phyloP scores from a whole-genome alignment of 345 rosid species.

The Toxicodendron radicans region DNA sequence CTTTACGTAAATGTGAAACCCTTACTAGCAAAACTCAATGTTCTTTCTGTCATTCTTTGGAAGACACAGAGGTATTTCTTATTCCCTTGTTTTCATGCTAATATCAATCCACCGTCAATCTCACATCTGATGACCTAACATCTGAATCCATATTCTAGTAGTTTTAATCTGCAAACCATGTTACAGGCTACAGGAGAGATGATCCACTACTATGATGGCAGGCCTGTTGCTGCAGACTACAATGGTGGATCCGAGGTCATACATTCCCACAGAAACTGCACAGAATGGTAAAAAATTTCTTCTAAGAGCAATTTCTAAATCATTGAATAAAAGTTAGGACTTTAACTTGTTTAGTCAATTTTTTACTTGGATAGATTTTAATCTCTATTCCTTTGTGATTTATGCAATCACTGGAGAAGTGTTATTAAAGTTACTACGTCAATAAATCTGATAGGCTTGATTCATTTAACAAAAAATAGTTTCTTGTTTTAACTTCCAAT shows the following conservation, averaged over 20 bases:
- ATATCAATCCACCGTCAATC: background rate
- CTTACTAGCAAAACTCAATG: conserved; percentile 36
- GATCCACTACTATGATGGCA: conserved; percentile 66
- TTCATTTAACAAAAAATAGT: background rate
- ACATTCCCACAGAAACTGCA: conserved; percentile 79
- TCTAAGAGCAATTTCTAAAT: background rate
- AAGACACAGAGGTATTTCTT: conserved; percentile 62
- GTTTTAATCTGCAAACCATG: conserved; percentile 20
- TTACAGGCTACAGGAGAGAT: conserved; percentile 85
- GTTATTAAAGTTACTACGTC: background rate
- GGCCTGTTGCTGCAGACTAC: conserved; percentile 58
- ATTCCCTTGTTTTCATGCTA: conserved; percentile 12
- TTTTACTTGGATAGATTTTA: background rate
- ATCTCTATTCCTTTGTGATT: too few relatives aligned
- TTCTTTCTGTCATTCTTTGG: conserved; percentile 77
- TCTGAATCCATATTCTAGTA: background rate
- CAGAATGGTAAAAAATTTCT: conserved; percentile 68
- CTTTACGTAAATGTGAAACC: conserved; percentile 42
- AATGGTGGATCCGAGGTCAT: conserved; percentile 53
- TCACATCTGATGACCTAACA: background rate
- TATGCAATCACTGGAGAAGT: background rate
- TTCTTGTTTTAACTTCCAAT: background rate
- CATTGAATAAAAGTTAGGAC: background rate
- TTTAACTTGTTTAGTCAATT: background rate
- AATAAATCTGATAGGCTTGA: background rate